Evolutionary conservation across 2,329 filamentous ascomycete genomes (phyloP).

Genomic region (Lasiodiplodia theobromae): DNA sequence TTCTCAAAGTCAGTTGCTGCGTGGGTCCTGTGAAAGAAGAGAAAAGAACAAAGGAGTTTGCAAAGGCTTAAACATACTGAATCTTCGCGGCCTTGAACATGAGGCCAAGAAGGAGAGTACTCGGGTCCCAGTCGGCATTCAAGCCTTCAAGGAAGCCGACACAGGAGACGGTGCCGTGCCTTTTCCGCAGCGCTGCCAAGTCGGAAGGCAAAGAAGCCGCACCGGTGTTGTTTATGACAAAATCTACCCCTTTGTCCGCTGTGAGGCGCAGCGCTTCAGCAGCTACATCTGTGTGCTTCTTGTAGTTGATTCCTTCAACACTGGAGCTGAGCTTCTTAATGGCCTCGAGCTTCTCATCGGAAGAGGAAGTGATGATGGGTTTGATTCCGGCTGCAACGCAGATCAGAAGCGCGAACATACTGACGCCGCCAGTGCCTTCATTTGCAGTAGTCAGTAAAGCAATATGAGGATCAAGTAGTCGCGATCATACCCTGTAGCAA

Average conservation of each 20-base stretch:
- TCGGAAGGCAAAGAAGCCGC: conserved; percentile 34
- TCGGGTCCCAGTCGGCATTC: conserved; percentile 28
- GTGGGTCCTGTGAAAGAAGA: neutral
- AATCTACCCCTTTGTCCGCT: conserved; percentile 49
- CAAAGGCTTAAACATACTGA: neutral
- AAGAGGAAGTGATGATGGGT: conserved; percentile 67
- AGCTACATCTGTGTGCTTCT: conserved; percentile 60
- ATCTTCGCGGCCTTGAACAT: neutral
- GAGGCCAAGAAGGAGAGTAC: neutral
- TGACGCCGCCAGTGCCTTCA: conserved; percentile 52
- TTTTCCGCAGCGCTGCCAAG: conserved; percentile 32
- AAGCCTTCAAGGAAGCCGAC: conserved; percentile 38
- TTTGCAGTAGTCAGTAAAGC: too few species aligned
- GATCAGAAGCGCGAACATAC: conserved; percentile 41
- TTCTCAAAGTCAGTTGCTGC: neutral
- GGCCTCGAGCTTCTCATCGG: conserved; percentile 59
- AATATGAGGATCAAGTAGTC: too few species aligned
- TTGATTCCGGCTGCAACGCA: conserved; percentile 39
- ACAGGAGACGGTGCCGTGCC: conserved; percentile 36
- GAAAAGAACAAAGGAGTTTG: neutral
- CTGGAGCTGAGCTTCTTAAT: conserved; percentile 49
- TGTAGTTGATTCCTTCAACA: conserved; percentile 64
- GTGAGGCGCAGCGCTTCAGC: conserved; percentile 58
- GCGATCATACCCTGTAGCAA: conserved; percentile 33
- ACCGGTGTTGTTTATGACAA: conserved; percentile 53